Conservation (phyloP, 768 basidiomycete genomes). For the Imleria badia region DNA sequence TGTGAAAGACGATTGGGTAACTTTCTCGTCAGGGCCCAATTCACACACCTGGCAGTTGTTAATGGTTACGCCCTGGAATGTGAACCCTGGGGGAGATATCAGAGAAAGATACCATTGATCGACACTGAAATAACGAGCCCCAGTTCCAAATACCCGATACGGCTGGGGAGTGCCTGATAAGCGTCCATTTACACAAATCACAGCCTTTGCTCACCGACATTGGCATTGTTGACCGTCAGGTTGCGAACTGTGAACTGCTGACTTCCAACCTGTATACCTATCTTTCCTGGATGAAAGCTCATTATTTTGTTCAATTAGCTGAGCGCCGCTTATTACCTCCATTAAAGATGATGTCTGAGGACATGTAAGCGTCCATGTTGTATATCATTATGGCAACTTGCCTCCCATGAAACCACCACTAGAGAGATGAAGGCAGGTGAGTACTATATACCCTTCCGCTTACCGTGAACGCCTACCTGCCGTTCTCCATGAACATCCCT, state of each 20-base stretch:
- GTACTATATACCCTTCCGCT: no score
- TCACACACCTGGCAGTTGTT: conserved; percentile 34
- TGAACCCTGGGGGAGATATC: conserved; percentile 38
- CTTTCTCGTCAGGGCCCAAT: not conserved
- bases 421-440: not conserved
- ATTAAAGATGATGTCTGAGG: conserved; percentile 41
- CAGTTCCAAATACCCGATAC: conserved; percentile 40
- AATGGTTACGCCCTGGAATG: conserved; percentile 52
- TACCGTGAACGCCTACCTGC: conserved; percentile 36
- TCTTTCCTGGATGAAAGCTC: conserved; percentile 31
- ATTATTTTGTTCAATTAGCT: not conserved
- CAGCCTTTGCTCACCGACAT: conserved; percentile 29
- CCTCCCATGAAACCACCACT: conserved; percentile 56
- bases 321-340: conserved; percentile 28
- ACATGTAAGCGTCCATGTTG: not conserved
- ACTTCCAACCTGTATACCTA: conserved; percentile 71
- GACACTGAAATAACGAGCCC: conserved; percentile 28
- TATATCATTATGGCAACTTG: conserved; percentile 26
- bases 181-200: not conserved
- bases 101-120: not conserved
- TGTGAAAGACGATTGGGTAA: not conserved
- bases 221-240: conserved; percentile 50
- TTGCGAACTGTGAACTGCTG: conserved; percentile 79
- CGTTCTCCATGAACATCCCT: conserved; percentile 77
- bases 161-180: conserved; percentile 16